Percentiles rank a stretch among this genome's conserved stretches.
Evolutionary conservation across 1,284 basidiomycete species (phyloP).

Genomic region (Stygiomarasmius scandens): DNA sequence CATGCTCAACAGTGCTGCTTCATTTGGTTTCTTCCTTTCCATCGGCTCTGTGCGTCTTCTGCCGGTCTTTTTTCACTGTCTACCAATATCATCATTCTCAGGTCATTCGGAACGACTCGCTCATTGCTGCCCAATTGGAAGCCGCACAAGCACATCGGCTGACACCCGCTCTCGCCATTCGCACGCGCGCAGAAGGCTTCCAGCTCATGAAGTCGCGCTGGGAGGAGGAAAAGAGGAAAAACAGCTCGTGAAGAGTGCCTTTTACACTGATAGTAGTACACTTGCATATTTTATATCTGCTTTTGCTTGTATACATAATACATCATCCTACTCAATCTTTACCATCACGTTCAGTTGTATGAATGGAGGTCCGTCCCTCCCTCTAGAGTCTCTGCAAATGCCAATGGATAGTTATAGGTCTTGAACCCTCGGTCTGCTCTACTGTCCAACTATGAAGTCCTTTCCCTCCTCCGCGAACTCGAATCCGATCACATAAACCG

Average conservation of each 20-base stretch:
- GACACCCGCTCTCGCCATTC: slow-evolving; percentile 49
- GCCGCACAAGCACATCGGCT: slow-evolving; percentile 60
- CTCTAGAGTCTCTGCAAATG: slow-evolving; percentile 9
- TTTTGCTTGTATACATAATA: background rate
- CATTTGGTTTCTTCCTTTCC: slow-evolving; percentile 84
- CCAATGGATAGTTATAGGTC: slow-evolving; percentile 51
- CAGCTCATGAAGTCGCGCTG: slow-evolving; percentile 69
- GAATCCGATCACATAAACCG: slow-evolving; percentile 73
- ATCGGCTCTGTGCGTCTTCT: slow-evolving; percentile 71
- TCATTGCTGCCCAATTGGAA: slow-evolving; percentile 60
- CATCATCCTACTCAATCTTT: background rate
- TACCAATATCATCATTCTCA: slow-evolving; percentile 29
- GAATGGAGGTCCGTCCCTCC: slow-evolving; percentile 34
- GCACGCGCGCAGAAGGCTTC: slow-evolving; percentile 66
- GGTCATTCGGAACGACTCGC: slow-evolving; percentile 76
- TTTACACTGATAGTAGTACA: background rate
- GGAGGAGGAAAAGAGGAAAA: slow-evolving; percentile 54
- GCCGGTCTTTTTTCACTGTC: slow-evolving; percentile 5
- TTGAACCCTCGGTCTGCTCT: slow-evolving; percentile 78
- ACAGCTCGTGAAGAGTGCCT: background rate
- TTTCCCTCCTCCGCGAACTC: slow-evolving; percentile 76
- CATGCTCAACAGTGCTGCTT: slow-evolving; percentile 90
- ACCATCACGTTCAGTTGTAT: no score
- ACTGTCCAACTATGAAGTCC: slow-evolving; percentile 86
- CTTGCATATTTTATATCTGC: background rate